Base-by-base conservation (phyloP, 495 filamentous ascomycete species). In the Trypethelium eluteriae region DNA sequence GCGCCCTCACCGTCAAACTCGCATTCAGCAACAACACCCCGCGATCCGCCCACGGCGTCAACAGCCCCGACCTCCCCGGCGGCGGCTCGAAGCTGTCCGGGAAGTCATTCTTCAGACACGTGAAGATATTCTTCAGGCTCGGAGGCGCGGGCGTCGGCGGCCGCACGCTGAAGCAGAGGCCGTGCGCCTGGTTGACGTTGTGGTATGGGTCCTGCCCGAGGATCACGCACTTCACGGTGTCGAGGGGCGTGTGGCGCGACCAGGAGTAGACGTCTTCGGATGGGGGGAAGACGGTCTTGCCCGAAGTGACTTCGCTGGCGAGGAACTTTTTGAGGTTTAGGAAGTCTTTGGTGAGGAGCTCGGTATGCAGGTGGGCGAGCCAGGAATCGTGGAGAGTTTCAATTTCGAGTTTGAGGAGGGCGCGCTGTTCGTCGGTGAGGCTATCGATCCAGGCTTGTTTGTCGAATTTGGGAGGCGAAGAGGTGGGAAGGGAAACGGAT, bases 131-230 rank as follows among this genome's bases (percentile, higher is more conserved):
- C 65, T 83, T 81, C 12, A 98, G 84, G 2, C 89, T 93, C 0
- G 91, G 92, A 0, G 94, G 94, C 1, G 92, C 93, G 4, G 83
- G 84, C 0, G 91, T 96, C 0, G 94, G 94, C 0, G 94, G 86
- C 0, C 89, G 91, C 63, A 97, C 92, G 18, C 91, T 96, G 84
- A 98, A 98, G 75, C 86, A 90, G 57, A 98, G 85, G 35, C 94
- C 94, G 77, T 96, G 93, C 41, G 94, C 94, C 83, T 98, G 94
- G 79, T 96, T 95, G 77, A 82, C 70, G 75, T 95, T 94, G 80
- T 98, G 94, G 76, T 98, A 98, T 4, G 94, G 94, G 76, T 98
- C 94, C 78, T 98, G 94, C 68, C 95, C 94, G 53, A 97, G 72
- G 75, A 98, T 89, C 7, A 98, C 91, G 59, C 86, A 86, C 73